Evolutionary conservation across 1,284 basidiomycete species (phyloP).

Genomic region (Puccinia hordei): DNA sequence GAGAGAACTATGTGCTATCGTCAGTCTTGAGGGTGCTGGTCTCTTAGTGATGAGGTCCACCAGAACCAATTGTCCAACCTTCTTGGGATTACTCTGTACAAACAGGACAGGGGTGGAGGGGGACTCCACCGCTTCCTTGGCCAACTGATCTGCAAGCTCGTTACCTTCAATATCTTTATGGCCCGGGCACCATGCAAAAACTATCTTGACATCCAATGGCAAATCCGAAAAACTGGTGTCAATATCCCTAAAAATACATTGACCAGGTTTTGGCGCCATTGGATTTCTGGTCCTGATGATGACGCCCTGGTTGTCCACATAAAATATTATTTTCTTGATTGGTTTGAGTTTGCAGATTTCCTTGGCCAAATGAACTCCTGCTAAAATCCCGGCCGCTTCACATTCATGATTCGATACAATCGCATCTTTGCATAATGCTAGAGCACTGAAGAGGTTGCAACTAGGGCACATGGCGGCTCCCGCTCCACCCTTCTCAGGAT

Average conservation of each 20-base stretch:
- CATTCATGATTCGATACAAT: neutral
- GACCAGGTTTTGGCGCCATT: neutral
- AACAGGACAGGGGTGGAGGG: too few species aligned
- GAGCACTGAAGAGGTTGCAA: neutral
- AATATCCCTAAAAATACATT: neutral
- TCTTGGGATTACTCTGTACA: too few species aligned
- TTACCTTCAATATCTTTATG: neutral
- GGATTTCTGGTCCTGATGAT: neutral
- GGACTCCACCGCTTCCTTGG: too few species aligned
- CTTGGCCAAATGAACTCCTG: neutral
- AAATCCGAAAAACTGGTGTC: neutral
- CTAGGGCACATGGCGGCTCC: neutral
- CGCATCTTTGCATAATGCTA: neutral
- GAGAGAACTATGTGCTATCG: neutral
- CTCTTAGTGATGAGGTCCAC: too few species aligned
- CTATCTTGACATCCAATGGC: neutral
- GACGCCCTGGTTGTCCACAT: neutral
- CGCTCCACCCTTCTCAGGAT: slow-evolving; percentile 3
- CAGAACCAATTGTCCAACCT: too few species aligned
- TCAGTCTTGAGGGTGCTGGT: neutral
- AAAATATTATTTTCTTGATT: too few species aligned
- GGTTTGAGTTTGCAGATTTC: too few species aligned
- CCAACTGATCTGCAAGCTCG: neutral
- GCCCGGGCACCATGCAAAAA: slow-evolving; percentile 12
- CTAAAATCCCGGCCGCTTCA: neutral